Conservation (phyloP, 371 early-diverging fungal species). For the Parasitella parasitica region DNA sequence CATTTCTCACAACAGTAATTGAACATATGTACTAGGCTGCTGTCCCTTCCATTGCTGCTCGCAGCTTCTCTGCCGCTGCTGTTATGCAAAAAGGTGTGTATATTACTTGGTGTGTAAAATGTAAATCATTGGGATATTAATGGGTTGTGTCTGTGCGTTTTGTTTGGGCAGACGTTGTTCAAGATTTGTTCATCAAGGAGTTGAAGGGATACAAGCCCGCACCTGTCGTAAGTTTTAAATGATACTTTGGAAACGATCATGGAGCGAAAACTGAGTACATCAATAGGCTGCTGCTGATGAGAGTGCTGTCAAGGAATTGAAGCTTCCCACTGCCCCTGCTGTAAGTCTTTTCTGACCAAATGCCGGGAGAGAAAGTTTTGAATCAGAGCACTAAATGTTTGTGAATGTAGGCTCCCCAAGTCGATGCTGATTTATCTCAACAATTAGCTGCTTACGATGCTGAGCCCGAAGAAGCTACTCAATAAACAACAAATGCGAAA, state of each 20-base stretch:
- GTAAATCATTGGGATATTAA: neutral
- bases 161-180: slow-evolving; percentile 42
- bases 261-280: neutral
- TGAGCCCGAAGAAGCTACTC: slow-evolving; percentile 45
- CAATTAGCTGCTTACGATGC: slow-evolving; percentile 51
- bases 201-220: slow-evolving; percentile 56
- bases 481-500: slow-evolving; percentile 25
- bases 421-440: slow-evolving; percentile 45
- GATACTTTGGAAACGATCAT: neutral
- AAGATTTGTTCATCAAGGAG: slow-evolving; percentile 53
- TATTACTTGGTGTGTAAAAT: neutral
- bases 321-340: slow-evolving; percentile 51
- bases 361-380: neutral
- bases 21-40: slow-evolving; percentile 23
- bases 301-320: slow-evolving; percentile 47
- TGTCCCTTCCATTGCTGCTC: slow-evolving; percentile 40
- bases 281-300: slow-evolving; percentile 43
- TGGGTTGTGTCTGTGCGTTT: neutral
- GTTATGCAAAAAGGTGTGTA: slow-evolving; percentile 49
- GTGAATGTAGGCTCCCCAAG: slow-evolving; percentile 39
- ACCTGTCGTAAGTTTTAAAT: slow-evolving; percentile 40
- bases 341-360: slow-evolving; percentile 22
- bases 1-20: slow-evolving; percentile 3
- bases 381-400: neutral
- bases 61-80: slow-evolving; percentile 40